phyloP scores from a whole-genome alignment of 148 eudicot genomes.

The Rhododendron henanense region DNA sequence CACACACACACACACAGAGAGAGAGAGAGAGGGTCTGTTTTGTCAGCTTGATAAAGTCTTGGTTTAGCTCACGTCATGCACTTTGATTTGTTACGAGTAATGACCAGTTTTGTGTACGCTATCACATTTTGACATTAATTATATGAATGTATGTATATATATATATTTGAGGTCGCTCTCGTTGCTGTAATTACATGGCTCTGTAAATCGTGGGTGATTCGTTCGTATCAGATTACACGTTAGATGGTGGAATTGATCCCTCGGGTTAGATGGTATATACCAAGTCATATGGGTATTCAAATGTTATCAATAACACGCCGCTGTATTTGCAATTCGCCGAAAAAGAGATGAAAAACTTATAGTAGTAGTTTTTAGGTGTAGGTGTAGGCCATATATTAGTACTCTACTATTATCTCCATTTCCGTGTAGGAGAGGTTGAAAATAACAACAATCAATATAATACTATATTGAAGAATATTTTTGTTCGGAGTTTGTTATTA shows the following conservation, averaged over 20 bases:
- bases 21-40: not conserved
- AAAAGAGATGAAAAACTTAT: not conserved
- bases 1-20: no score
- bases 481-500: not conserved
- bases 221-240: not conserved
- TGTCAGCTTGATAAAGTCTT: slow-evolving; percentile 1
- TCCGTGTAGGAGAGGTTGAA: no score
- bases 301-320: no score
- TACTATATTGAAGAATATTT: not conserved
- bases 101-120: not conserved
- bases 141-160: no score
- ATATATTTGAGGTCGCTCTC: not conserved
- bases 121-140: not conserved
- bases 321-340: not conserved
- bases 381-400: no score
- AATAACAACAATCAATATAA: not conserved
- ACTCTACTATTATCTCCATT: no score
- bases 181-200: not conserved
- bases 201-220: not conserved
- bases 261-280: no score
- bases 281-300: no score
- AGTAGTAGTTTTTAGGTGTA: not conserved
- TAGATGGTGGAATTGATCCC: not conserved
- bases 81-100: not conserved
- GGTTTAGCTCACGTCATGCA: not conserved